Evolutionary conservation across 2,329 filamentous ascomycete genomes (phyloP), one percentile per base, ranked within the genome.

Genomic region (Alternaria sp.): DNA sequence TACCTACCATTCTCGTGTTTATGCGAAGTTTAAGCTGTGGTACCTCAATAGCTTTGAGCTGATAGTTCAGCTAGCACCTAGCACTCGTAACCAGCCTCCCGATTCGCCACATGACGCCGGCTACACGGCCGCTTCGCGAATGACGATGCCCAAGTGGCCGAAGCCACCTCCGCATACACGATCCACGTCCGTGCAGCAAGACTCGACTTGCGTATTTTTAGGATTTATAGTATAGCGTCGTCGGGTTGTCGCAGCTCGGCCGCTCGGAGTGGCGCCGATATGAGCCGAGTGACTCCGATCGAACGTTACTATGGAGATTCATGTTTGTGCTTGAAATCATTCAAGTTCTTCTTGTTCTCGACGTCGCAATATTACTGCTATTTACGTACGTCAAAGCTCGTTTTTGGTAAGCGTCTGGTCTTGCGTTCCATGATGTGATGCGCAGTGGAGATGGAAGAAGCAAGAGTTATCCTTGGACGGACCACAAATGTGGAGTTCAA

Each of bases 31-130:
- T 43, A 51, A 38, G 18, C 25, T 36, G 30, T n/a, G 10, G 30
- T 38, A 12, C 38, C 41, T 38, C 20, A 7, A 36, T 36, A 44
- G 20, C 27, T 28, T n/a, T 40, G 36, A 41, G 38, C 38, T 22
- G 7, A 30, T 56, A 20, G 38, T 36, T 25, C 25, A 51, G 38
- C 40, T 43, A 41, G 9, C 18, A 30, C 30, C 14, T 51, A 27
- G 45, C 45, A 22, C 38, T 60, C 22, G 45, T 50, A 59, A 30
- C 51, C 36, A 46, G 32, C 30, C 38, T 55, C 16, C 5, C 5
- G n/a, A 43, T 38, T 36, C 44, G 52, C 52, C 57, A 55, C 52
- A 56, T 45, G 14, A 44, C 28, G 43, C 44, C 12, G 22, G 52
- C 12, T 9, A 38, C 32, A 36, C 30, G 18, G 18, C 9, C 5